Conservation (phyloP, 2,329 filamentous ascomycete genomes). For the Fusarium nisikadoi region DNA sequence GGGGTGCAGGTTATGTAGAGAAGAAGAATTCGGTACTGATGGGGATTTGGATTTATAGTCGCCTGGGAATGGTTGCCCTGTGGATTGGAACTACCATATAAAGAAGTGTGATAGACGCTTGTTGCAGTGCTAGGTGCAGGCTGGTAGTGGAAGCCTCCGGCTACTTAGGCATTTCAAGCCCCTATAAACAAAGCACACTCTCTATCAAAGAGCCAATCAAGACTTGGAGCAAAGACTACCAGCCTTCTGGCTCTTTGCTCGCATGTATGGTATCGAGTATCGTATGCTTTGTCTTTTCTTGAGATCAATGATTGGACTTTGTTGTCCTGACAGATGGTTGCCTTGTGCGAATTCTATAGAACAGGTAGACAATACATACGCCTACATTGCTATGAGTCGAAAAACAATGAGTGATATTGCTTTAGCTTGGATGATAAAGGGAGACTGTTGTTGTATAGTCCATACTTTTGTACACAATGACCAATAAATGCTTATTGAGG, state of each 20-base stretch:
- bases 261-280: background rate
- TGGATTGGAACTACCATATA: background rate
- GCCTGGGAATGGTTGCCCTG: background rate
- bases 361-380: background rate
- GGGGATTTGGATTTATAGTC: background rate
- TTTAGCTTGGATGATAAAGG: too few relatives aligned
- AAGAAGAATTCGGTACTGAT: background rate
- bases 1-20: background rate
- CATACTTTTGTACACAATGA: fast-evolving
- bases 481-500: background rate
- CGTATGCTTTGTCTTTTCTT: fast-evolving
- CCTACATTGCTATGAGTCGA: background rate
- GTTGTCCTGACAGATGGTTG: background rate
- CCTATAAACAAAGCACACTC: constrained; percentile 7
- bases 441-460: fast-evolving
- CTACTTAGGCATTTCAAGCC: background rate
- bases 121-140: background rate
- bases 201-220: constrained; percentile 14
- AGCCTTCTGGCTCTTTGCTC: background rate
- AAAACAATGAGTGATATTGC: fast-evolving
- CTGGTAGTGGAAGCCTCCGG: background rate
- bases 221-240: background rate
- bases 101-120: background rate
- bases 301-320: background rate
- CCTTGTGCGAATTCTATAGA: background rate